Base-by-base conservation (phyloP, 805 yeast genomes). In the Candida koratica region DNA sequence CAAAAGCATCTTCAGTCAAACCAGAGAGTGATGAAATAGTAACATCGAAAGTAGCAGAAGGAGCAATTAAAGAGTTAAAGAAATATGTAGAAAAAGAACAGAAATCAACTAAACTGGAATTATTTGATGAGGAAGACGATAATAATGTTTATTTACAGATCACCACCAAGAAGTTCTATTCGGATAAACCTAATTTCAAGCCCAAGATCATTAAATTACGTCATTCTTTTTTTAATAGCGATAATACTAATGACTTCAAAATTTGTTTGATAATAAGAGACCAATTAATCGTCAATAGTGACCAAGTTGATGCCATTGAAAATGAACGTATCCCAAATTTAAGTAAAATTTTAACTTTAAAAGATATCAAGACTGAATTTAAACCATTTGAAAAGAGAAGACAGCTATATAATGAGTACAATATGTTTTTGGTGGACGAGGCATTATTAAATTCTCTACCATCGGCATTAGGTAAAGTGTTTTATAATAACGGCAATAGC, bases 381-480 rank as follows among this genome's bases (percentile, higher is more conserved):
- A 87, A 87, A 64, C 77, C 85, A n/a, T 93, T 67, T 51, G 97
- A 93, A 60, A 81, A 88, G 41, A 80, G 88, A 58, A 79, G 97
- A 57, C 81, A 79, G 44, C 75, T 93, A 42, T 60, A 72, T 28
- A 57, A 69, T 11, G 79, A 77, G 40, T 84, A 75, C 55, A 95
- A 88, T 50, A 46, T 87, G 42, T 85, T 93, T 58, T 55, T 93
- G 28, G 81, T 86, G 36, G 98, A 93, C 61, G 96, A 88, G 44
- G 79, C 81, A 24, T 67, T 90, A 30, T 69, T 87, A 36, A 77
- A 88, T 18, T 68, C 84, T 41, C 71, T 93, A 61, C 98, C 98
- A 32, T 77, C 80, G 49, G 62, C 84, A 24, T 66, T 93, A 45
- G 96, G 97, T 38, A 84, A 85, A 61, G 68, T 76, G 3, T 93